Evolutionary conservation across 768 basidiomycete genomes (phyloP), one percentile per base, ranked within the genome.

Genomic region (Coprinopsis strossmayeri): DNA sequence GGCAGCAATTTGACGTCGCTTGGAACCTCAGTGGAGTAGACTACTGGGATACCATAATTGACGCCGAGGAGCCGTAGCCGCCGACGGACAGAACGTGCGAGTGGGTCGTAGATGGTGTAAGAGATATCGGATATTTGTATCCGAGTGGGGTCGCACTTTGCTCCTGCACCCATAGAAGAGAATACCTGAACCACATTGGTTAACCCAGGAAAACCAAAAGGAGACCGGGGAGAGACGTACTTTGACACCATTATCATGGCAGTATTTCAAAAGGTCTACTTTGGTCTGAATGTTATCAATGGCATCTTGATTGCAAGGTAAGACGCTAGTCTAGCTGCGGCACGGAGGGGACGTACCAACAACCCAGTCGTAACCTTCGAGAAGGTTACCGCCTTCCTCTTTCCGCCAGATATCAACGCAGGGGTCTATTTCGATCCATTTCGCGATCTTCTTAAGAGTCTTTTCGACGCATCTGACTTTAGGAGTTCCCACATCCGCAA

Each of bases 281-380:
- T 99, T 98, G 0, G 95, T 95, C 40, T 87, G 79, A 53, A 98
- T 95, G 60, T 99, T 98, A 67, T 98, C 95, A 51, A 98, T 99
- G 3, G 93, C 93, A 64, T 99, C 95, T 81, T n/a, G n/a, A n/a
- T n/a, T n/a, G n/a, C n/a, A n/a, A n/a, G n/a, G n/a, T n/a, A n/a
- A n/a, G n/a, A n/a, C n/a, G n/a, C n/a, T n/a, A n/a, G n/a, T n/a
- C n/a, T n/a, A n/a, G n/a, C n/a, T n/a, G n/a, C n/a, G 7, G 21
- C 46, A 43, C 54, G 21, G 42, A 7, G 20, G 25, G 9, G 17
- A 57, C 78, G 49, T 51, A 88, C 88, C 89, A 54, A 99, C 78
- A 18, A 98, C 95, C 90, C 93, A 99, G 59, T 97, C 92, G 1
- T 84, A 87, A 21, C 82, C 93, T 28, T 84, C 82, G 0, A 99